Conservation (phyloP, 208 protist genomes). For the Naegleria lovaniensis region DNA sequence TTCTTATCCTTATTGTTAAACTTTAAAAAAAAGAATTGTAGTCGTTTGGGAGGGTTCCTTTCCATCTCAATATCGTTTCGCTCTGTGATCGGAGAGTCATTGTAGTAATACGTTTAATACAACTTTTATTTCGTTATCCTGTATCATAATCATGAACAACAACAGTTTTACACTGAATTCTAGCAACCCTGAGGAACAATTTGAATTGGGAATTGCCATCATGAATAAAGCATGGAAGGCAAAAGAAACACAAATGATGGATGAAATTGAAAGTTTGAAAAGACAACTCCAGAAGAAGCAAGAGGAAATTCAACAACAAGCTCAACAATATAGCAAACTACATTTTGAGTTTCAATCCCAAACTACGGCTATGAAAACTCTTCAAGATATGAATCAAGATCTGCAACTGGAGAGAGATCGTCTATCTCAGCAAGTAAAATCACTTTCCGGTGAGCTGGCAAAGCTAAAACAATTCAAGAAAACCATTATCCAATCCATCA, state of each 20-base stretch:
- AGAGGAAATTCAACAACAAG: background rate
- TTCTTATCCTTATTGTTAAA: too few species aligned
- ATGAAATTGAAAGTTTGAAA: background rate
- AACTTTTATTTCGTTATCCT: background rate
- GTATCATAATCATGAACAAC: background rate
- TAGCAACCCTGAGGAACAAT: background rate
- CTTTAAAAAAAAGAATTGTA: too few species aligned
- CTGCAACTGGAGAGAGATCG: background rate
- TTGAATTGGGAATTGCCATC: background rate
- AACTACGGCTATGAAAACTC: background rate
- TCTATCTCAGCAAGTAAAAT: background rate
- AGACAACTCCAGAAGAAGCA: background rate
- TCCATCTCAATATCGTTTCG: too few species aligned
- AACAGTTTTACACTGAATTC: background rate
- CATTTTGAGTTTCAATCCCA: background rate
- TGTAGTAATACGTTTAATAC: background rate
- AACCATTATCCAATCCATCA: background rate
- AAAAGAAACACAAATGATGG: background rate
- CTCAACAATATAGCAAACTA: background rate
- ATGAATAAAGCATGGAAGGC: background rate
- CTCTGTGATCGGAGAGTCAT: too few species aligned
- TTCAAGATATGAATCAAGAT: conserved; percentile 5
- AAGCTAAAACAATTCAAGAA: background rate
- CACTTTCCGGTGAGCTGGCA: background rate
- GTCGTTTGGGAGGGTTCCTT: too few species aligned